Conservation (phyloP, 2,329 filamentous ascomycete genomes). For the Pezicula radicicola region DNA sequence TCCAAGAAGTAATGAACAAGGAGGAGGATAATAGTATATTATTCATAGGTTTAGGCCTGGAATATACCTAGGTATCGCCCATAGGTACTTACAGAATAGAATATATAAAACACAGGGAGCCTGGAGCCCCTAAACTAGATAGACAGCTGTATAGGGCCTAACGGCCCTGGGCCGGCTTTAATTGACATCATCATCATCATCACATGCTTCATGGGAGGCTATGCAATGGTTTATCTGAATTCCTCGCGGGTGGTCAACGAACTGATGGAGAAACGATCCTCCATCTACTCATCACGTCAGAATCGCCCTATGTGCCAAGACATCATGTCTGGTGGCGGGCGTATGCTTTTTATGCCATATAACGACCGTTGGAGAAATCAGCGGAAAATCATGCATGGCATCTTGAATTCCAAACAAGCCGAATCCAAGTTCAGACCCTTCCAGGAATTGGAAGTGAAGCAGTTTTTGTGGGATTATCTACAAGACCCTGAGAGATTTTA, state of each 20-base stretch:
- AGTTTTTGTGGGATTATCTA: conserved; percentile 24
- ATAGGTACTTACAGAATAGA: no score
- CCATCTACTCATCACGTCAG: conserved; percentile 18
- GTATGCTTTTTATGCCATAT: conserved; percentile 28
- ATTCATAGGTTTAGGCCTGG: no score
- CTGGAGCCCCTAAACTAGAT: no score
- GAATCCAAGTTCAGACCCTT: conserved; percentile 17
- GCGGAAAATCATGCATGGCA: conserved; percentile 29
- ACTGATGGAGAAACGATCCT: conserved; percentile 16
- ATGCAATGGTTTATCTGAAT: no score
- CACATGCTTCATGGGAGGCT: no score
- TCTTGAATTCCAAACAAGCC: conserved; percentile 20
- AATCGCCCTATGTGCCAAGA: conserved; percentile 17
- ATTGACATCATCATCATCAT: no score
- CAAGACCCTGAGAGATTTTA: conserved; percentile 20
- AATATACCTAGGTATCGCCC: no score
- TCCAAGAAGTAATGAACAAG: no score
- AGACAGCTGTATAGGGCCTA: no score
- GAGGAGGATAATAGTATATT: no score
- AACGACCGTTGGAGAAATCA: conserved; percentile 21
- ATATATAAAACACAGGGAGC: no score
- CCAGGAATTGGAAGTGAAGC: conserved; percentile 26
- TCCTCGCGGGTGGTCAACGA: conserved; percentile 34
- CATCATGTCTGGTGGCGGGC: conserved; percentile 23
- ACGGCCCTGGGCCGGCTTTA: no score